phyloP scores from a whole-genome alignment of 148 eudicot species.

The Pouteria glomerata region DNA sequence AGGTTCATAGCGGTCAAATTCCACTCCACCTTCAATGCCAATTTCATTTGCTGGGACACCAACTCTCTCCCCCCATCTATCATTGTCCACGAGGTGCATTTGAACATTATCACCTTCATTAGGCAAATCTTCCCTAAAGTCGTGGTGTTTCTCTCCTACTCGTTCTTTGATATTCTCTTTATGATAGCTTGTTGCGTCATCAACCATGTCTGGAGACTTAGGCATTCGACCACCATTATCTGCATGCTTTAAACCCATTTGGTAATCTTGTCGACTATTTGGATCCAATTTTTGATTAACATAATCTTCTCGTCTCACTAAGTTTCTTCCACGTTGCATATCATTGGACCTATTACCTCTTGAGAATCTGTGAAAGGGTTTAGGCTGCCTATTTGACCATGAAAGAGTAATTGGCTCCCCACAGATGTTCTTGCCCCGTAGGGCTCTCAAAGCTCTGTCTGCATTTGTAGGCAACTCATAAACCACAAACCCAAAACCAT shows the following conservation, averaged over 20 bases:
- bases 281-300: slow-evolving; percentile 9
- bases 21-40: slow-evolving; percentile 18
- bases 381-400: slow-evolving; percentile 61
- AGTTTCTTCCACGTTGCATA: slow-evolving; percentile 24
- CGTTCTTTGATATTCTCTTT: slow-evolving; percentile 7
- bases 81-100: slow-evolving; percentile 23
- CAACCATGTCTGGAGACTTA: slow-evolving; percentile 13
- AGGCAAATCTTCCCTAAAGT: slow-evolving; percentile 14
- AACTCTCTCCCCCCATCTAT: slow-evolving; percentile 39
- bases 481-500: slow-evolving; percentile 56
- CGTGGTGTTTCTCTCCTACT: slow-evolving; percentile 8
- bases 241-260: slow-evolving; percentile 13
- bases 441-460: slow-evolving; percentile 49
- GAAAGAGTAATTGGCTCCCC: slow-evolving; percentile 43
- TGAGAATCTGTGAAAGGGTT: slow-evolving; percentile 16
- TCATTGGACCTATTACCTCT: slow-evolving; percentile 24
- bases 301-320: slow-evolving; percentile 13
- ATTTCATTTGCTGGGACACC: slow-evolving; percentile 19
- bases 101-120: slow-evolving; percentile 18
- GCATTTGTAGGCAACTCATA: slow-evolving; percentile 48
- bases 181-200: slow-evolving; percentile 24
- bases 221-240: slow-evolving; percentile 21
- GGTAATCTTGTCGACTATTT: slow-evolving; percentile 11
- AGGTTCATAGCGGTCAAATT: slow-evolving; percentile 54
- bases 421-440: slow-evolving; percentile 49